phyloP scores from a whole-genome alignment of 306 rosid species.

The Begonia peltatifolia region DNA sequence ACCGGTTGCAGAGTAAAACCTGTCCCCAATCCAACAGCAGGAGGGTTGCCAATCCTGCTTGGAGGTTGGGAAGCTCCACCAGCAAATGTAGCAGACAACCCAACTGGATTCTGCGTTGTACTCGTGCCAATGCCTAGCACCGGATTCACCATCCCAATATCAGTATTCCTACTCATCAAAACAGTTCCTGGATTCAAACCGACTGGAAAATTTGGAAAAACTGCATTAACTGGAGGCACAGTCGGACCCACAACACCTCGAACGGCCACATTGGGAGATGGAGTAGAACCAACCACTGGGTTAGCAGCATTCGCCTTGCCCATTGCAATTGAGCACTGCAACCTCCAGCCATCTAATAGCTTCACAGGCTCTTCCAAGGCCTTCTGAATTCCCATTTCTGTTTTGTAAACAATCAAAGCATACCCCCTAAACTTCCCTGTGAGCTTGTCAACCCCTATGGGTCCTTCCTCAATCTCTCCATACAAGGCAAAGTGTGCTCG shows the following conservation, averaged over 20 bases:
- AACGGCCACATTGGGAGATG: not conserved
- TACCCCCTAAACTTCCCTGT: conserved; percentile 55
- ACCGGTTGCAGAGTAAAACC: no score
- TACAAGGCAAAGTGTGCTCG: conserved; percentile 37
- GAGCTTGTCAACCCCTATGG: conserved; percentile 40
- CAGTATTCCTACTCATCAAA: not conserved
- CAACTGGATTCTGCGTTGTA: not conserved
- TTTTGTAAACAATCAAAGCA: conserved; percentile 34
- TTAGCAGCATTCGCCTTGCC: conserved; percentile 6
- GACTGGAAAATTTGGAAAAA: not conserved
- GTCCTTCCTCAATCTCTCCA: conserved; percentile 64
- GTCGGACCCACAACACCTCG: not conserved
- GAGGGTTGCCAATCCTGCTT: not conserved
- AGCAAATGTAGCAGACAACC: not conserved
- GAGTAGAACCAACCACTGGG: not conserved
- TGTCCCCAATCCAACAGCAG: not conserved
- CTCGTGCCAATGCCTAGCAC: not conserved
- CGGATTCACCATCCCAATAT: not conserved
- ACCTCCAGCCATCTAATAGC: conserved; percentile 35
- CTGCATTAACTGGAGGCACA: not conserved
- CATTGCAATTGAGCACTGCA: conserved; percentile 52
- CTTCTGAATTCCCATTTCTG: conserved; percentile 34
- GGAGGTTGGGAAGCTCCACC: not conserved
- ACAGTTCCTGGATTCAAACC: not conserved
- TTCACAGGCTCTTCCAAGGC: conserved; percentile 59